Conservation (phyloP, 2,329 filamentous ascomycete genomes). For the Leptosphaerulina australis region DNA sequence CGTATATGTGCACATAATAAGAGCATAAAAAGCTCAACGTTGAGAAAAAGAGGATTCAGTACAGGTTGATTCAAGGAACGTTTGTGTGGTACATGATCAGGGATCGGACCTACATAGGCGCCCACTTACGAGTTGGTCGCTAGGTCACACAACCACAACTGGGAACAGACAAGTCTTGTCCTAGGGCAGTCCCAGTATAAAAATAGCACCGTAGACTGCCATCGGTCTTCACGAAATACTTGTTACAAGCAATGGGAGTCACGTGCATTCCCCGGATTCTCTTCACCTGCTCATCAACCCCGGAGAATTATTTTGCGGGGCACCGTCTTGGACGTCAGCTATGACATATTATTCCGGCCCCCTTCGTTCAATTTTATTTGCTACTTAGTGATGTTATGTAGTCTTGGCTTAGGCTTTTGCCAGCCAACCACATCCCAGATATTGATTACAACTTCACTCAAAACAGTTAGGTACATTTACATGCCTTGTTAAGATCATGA, state of each 20-base stretch:
- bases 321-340: constrained; percentile 16
- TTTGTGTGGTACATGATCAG: no score
- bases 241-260: neutral
- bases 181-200: no score
- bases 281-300: neutral
- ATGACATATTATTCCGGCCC: constrained; percentile 6
- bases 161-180: no score
- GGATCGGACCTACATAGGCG: no score
- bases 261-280: neutral
- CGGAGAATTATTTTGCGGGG: constrained; percentile 18
- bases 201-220: neutral
- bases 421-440: neutral
- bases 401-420: constrained; percentile 3
- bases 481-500: neutral
- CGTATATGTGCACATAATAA: no score
- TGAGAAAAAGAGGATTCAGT: no score
- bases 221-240: neutral
- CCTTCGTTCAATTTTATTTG: neutral
- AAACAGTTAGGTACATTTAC: neutral
- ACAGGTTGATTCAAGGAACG: no score
- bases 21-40: no score
- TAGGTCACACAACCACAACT: no score
- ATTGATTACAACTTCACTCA: neutral
- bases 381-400: neutral
- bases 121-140: no score